Evolutionary conservation across 1,139 yeast genomes (phyloP).

Genomic region (Saccharomyces hybrid): DNA sequence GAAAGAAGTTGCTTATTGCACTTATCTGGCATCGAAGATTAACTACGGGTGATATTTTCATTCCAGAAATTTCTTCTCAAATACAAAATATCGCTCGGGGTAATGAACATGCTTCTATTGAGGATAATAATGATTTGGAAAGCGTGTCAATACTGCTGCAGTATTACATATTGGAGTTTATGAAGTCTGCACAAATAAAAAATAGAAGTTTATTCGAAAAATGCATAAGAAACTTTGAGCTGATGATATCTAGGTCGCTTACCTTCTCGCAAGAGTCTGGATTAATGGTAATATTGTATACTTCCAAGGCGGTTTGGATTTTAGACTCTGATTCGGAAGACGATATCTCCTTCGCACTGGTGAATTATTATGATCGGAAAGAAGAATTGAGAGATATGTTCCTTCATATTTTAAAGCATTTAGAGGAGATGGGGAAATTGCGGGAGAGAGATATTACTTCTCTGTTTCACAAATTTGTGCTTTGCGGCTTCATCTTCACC

Average conservation of each 20-base stretch:
- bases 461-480: constrained; percentile 15
- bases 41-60: background rate
- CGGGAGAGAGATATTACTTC: constrained; percentile 6
- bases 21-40: background rate
- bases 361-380: constrained; percentile 4
- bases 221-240: constrained; percentile 7
- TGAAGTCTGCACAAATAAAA: constrained; percentile 3
- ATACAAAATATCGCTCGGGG: background rate
- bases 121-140: background rate
- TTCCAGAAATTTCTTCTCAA: background rate
- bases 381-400: constrained; percentile 3
- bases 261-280: constrained; percentile 17
- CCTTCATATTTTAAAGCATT: constrained; percentile 12
- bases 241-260: constrained; percentile 9
- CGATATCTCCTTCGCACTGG: constrained; percentile 2
- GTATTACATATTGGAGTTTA: constrained; percentile 10
- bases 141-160: constrained; percentile 4
- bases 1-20: background rate
- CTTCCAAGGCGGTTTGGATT: constrained; percentile 12
- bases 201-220: constrained; percentile 2
- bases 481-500: constrained; percentile 22
- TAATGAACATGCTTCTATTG: background rate
- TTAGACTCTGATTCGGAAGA: constrained; percentile 6
- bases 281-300: constrained; percentile 15
- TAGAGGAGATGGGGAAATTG: constrained; percentile 25